Conservation (phyloP, 495 filamentous ascomycete genomes). For the Hypoxylon intermedium region DNA sequence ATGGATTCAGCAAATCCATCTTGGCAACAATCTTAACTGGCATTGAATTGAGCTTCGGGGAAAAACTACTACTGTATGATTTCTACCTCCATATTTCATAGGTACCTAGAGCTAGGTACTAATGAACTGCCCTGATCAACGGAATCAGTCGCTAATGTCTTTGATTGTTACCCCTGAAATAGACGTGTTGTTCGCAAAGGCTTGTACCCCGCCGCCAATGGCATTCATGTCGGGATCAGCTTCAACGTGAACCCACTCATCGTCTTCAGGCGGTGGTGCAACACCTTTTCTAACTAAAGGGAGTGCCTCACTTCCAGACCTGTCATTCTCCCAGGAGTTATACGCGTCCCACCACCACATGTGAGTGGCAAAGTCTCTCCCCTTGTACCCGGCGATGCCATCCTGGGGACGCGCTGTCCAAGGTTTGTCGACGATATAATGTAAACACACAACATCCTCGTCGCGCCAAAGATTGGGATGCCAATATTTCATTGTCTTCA, state of each 20-base stretch:
- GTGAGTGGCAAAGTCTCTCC: constrained; percentile 55
- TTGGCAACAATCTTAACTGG: no score
- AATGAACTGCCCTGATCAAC: no score
- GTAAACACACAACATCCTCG: constrained; percentile 55
- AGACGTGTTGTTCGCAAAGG: constrained; percentile 5
- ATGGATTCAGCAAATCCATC: no score
- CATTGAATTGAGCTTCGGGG: no score
- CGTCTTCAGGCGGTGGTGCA: constrained; percentile 1
- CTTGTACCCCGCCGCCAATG: constrained; percentile 1
- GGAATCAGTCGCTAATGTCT: no score
- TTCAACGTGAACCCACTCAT: constrained; percentile 3
- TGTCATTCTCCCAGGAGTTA: constrained; percentile 37
- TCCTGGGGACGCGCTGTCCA: constrained; percentile 56
- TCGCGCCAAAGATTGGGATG: constrained; percentile 63
- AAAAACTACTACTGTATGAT: no score
- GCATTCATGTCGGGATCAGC: constrained; percentile 2
- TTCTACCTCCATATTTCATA: no score
- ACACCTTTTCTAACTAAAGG: neutral
- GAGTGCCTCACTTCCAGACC: constrained; percentile 14
- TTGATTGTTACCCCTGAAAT: no score
- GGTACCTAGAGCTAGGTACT: no score
- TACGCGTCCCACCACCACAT: constrained; percentile 56
- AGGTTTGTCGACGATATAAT: constrained; percentile 67
- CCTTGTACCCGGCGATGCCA: constrained; percentile 52
- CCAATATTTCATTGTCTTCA: constrained; percentile 62